Base-by-base conservation (phyloP, 23 red algal genomes). In the Gracilaria domingensis region DNA sequence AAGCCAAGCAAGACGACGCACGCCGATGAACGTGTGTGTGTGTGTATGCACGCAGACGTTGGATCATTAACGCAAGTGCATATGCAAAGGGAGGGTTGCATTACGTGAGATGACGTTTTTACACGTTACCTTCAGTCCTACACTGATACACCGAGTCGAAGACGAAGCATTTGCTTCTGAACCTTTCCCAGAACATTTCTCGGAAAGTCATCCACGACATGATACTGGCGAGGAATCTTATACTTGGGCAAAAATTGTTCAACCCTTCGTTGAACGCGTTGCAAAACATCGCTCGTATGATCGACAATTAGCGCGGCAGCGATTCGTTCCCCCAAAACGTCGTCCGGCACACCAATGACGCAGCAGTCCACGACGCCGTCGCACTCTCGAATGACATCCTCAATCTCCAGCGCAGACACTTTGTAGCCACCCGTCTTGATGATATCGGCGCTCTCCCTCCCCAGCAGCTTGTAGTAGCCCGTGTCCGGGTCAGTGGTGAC, bases 131-230 rank as follows among this genome's bases (percentile, higher is more conserved):
- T 55, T 55, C 9, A 7, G 34, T 30, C 36, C 14, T 25, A 42
- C 2, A 42, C 2, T 14, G 72, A 0, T 16, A 50, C 40, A 14
- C 72, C 21, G 29, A 82, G 79, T 36, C 53, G 40, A 0, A 65
- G 18, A 8, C 42, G 24, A 23, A 92, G 34, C 28, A 83, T 28
- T 21, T 83, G 53, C 49, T 98, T 98, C 75, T 87, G 82, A 54
- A 98, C 90, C 77, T 98, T 98, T n/a, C 96, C 96, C 86, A 98
- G 28, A 8, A 90, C 92, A 70, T 98, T 98, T 33, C 86, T 28
- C 1, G 96, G 96, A 39, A 98, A 83, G 47, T 82, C 48, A 38
- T 89, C 85, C 26, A 95, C 92, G 12, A 95, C 40, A 32, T 88
- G 59, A 36, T 91, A 57, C 37, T 51, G 48, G 6, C 84, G 35